Evolutionary conservation across 2,329 filamentous ascomycete species (phyloP), one percentile per base, ranked within the genome.

Genomic region (Arthrobotrys sinensis): DNA sequence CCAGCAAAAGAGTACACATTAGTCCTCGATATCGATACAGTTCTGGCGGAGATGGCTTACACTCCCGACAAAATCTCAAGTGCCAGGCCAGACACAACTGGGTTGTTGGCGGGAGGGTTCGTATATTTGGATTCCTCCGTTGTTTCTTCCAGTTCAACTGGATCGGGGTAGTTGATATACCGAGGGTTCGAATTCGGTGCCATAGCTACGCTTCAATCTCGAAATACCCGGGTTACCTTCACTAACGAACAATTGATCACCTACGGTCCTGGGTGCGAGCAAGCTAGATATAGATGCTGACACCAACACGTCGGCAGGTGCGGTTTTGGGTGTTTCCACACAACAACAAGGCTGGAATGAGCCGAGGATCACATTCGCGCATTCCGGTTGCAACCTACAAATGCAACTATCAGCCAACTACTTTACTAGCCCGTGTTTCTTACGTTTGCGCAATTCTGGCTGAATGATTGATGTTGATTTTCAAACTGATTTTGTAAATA

Each of bases 81-180:
- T 24, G 62, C 21, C 3, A 78, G 19, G 1, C 75, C 75, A 34
- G 67, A 72, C 21, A 78, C 28, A n/a, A 78, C 75, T 1, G 75
- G 75, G 46, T 72, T 78, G 32, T 68, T 68, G 10, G 67, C 67
- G 8, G 67, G 67, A 16, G 75, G 75, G 24, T 72, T 78, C 24
- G 66, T 53, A 40, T 78, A 72, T 43, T 72, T 72, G 3, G 75
- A 57, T 16, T 78, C 75, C 55, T 67, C 67, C 24, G 52, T 57
- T 34, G 60, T 40, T 8, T 53, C 24, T 8, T 71, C 62, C 24
- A 78, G 45, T 34, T 68, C 75, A 40, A 68, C 63, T n/a, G 75
- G 75, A 34, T 53, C 67, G 19, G 75, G 75, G 43, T 78, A 78
- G 50, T 72, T 72, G 53, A 78, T 34, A 36, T 78, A 78, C 11